Base-by-base conservation (phyloP, 1,139 yeast species). In the Geotrichum restrictum region DNA sequence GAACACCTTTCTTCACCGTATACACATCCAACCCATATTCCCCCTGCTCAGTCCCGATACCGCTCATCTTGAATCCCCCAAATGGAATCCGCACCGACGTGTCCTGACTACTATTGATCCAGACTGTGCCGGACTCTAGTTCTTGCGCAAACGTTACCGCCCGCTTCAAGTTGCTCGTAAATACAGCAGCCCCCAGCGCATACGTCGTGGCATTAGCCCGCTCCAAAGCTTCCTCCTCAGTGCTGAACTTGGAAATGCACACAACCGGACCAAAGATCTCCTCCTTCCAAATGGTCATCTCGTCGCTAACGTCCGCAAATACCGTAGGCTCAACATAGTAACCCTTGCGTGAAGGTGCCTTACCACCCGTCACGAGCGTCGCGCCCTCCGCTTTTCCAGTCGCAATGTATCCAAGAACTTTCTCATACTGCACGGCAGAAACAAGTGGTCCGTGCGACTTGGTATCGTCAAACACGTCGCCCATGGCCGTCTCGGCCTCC, bases 251-350 rank as follows among this genome's bases (percentile, higher is more conserved):
- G 57, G 83, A 74, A 48, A 85, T 73, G 18, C 88, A 79, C 45
- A 85, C 88, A 48, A 87, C 94, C n/a, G 96, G 96, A 29, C 96
- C 96, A 64, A 87, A 87, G 60, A 87, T 87, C 70, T 83, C 88
- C 62, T 83, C 88, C 66, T 72, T 77, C 58, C 81, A 82, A 64
- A 84, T 82, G 64, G 70, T 72, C 84, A 81, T 81, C 59, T 77
- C 73, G 64, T 79, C 83, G 39, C 67, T 72, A 56, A 82, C 88
- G 64, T 82, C 81, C 58, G 81, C 77, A 62, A 84, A 83, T 56
- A 84, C 75, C 45, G 91, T 84, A 68, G 91, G 89, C 67, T 78
- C 74, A 57, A 84, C 69, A 63, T 79, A 84, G 73, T 68, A 83
- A 62, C 89, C 89, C 68, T 79, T 51, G 51, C 94, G 94, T 48